Percentiles rank a stretch among this genome's conserved stretches.
phyloP scores from a whole-genome alignment of 1,284 basidiomycete species.

The Pholiota adiposa region DNA sequence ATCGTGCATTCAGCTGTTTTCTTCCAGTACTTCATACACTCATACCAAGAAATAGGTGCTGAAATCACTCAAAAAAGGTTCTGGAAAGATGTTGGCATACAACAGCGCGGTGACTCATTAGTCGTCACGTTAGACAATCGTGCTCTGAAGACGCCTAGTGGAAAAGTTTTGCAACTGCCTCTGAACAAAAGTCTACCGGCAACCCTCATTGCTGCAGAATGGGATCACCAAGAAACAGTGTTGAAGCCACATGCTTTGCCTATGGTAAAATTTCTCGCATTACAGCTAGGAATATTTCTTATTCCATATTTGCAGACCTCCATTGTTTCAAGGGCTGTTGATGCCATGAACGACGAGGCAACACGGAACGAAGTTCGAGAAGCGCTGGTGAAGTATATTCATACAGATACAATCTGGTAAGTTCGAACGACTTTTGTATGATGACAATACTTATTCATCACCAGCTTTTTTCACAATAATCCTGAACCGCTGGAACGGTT shows the following conservation, averaged over 20 bases:
- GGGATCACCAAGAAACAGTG: constrained; percentile 90
- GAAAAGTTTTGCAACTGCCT: constrained; percentile 77
- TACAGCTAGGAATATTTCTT: constrained; percentile 7
- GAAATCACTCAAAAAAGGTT: constrained; percentile 87
- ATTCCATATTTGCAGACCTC: constrained; percentile 70
- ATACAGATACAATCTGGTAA: constrained; percentile 96
- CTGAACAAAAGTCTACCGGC: constrained; percentile 75
- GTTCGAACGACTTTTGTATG: background rate
- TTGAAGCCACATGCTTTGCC: constrained; percentile 93
- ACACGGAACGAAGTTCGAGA: constrained; percentile 70
- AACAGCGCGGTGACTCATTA: constrained; percentile 60
- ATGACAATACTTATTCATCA: constrained; percentile 1
- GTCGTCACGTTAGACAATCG: constrained; percentile 85
- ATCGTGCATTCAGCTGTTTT: constrained; percentile 43
- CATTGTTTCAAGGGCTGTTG: constrained; percentile 87
- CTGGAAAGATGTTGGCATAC: constrained; percentile 87
- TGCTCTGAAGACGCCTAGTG: constrained; percentile 86
- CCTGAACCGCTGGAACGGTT: constrained; percentile 79
- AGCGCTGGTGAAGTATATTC: constrained; percentile 85
- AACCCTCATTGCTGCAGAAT: constrained; percentile 90
- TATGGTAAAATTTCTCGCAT: constrained; percentile 60
- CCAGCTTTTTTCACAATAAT: constrained; percentile 74
- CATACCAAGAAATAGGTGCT: constrained; percentile 57
- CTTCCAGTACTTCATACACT: background rate
- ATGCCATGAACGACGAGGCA: constrained; percentile 66